A percentile compares a stretch with the other conserved stretches of the same genome.
Evolutionary conservation across 768 basidiomycete species (phyloP).

Genomic region (Collybiopsis luxurians): DNA sequence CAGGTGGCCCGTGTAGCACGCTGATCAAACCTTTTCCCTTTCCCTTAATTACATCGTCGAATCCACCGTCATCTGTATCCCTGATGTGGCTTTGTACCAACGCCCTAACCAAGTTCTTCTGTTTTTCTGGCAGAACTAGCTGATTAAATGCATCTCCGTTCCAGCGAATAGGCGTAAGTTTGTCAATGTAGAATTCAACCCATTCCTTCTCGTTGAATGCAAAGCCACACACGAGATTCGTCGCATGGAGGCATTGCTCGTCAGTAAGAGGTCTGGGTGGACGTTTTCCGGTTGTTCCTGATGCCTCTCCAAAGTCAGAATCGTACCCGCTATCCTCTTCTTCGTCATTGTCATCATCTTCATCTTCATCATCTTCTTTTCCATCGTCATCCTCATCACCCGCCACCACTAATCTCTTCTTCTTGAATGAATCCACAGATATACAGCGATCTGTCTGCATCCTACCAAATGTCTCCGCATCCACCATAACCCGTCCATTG

Average conservation of each 20-base stretch:
- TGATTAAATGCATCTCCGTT: neutral
- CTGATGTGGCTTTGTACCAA: conserved; percentile 23
- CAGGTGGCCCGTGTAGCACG: conserved; percentile 29
- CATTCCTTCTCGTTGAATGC: neutral
- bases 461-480: neutral
- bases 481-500: neutral
- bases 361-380: conserved; percentile 7
- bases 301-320: no score
- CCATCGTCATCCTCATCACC: conserved; percentile 5
- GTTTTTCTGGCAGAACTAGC: conserved; percentile 13
- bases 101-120: conserved; percentile 28
- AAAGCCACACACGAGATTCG: neutral
- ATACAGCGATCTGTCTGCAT: neutral
- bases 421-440: neutral
- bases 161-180: neutral
- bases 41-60: conserved; percentile 34
- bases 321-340: conserved; percentile 8
- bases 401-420: neutral
- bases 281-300: no score
- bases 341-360: conserved; percentile 9
- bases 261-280: neutral
- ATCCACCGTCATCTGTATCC: conserved; percentile 7
- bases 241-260: neutral
- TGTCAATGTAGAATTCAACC: neutral
- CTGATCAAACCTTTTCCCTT: conserved; percentile 36